These are phyloP conservation scores for Monosporascus cannonballus DNA, from an alignment of 2,329 filamentous ascomycete species.

Conservation along the genomic window DNA sequence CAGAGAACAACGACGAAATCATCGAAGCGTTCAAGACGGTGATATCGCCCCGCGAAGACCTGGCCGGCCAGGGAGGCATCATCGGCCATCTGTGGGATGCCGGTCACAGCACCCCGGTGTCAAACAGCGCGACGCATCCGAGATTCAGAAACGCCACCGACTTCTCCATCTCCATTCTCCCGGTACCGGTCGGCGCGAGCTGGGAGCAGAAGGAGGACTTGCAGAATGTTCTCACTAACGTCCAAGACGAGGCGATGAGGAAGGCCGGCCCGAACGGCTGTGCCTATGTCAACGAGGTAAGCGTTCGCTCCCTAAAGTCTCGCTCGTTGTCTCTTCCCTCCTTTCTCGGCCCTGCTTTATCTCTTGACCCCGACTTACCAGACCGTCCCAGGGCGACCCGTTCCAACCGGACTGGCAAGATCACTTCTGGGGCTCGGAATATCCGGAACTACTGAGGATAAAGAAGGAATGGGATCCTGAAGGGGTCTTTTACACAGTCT, in stretches of 20 bases:
- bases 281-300: slow-evolving; percentile 40
- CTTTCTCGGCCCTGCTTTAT: not conserved
- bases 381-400: slow-evolving; percentile 22
- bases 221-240: slow-evolving; percentile 32
- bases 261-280: slow-evolving; percentile 31
- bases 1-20: slow-evolving; percentile 28
- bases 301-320: not conserved
- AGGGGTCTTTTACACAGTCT: slow-evolving; percentile 20
- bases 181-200: slow-evolving; percentile 30
- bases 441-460: slow-evolving; percentile 17
- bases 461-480: slow-evolving; percentile 25
- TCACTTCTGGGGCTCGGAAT: slow-evolving; percentile 23
- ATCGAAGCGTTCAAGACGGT: slow-evolving; percentile 29
- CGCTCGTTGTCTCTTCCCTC: not conserved
- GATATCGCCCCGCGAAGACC: slow-evolving; percentile 19
- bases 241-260: slow-evolving; percentile 30
- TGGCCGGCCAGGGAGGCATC: slow-evolving; percentile 24
- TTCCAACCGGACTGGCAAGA: slow-evolving; percentile 24
- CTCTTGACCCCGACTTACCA: not conserved
- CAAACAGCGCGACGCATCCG: slow-evolving; percentile 34
- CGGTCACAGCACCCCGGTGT: slow-evolving; percentile 27
- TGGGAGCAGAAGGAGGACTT: slow-evolving; percentile 35
- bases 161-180: slow-evolving; percentile 29
- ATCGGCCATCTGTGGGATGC: slow-evolving; percentile 34
- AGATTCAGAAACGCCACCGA: slow-evolving; percentile 29